Evolutionary conservation across 371 early-diverging fungal genomes (phyloP), one percentile per base, ranked within the genome.

Genomic region (Rhizopus sp.): DNA sequence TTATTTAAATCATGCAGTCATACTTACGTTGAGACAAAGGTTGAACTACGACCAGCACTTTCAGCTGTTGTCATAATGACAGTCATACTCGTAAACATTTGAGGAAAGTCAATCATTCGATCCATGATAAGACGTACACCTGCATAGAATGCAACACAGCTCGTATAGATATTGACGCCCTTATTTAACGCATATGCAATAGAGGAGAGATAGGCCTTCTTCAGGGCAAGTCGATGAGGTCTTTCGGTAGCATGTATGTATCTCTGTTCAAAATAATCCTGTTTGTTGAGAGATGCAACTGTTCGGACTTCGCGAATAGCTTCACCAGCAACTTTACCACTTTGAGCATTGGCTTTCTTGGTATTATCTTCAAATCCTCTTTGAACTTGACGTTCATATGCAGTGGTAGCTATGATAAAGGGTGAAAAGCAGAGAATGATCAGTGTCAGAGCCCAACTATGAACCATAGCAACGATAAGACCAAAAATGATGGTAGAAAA

Each of bases 291-390:
- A 0, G 87, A 66, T 10, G 84, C 79, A 10, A 95, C 91, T 0
- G 95, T 95, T 35, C 94, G 81, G 46, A 95, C 84, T 64, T 86
- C 82, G 37, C 78, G 63, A 16, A 95, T 84, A 29, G 90, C 89
- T 60, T 95, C 95, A 49, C 78, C 74, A 23, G 92, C 90, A 16
- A 81, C 75, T 59, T 85, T 82, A 30, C 82, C 81, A 30, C 88
- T 78, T 9, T 48, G 57, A 56, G 75, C 75, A 53, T 89, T 88
- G 0, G 84, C 81, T 40, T 73, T 69, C 50, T 74, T 72, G 32
- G 74, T 80, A 59, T 83, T 74, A 33, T 67, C 63, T 12, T 81
- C 79, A 55, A 67, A 74, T 37, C 79, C 78, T 16, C 40, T 35
- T 16, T 70, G 63, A 10, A 63, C 45, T 7, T 47, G 46, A 3